These are phyloP conservation scores for Neodidymelliopsis sp. DNA, from an alignment of 2,329 filamentous ascomycete genomes.

Conservation along the genomic window DNA sequence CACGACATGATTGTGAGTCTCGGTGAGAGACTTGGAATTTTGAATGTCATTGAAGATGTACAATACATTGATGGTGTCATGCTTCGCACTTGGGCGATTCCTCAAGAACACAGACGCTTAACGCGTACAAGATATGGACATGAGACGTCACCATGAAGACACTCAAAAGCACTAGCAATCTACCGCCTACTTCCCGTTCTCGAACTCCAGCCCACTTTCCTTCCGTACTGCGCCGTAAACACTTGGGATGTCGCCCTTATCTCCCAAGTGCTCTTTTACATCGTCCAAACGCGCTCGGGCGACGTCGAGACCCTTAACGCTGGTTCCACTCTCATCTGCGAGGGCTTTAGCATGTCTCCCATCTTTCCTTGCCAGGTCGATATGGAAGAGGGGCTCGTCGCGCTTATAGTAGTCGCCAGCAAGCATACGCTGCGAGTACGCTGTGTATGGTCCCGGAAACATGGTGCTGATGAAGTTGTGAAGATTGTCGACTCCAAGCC, in stretches of 20 bases:
- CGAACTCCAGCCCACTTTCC: conserved; percentile 77
- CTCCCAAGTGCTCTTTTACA: conserved; percentile 74
- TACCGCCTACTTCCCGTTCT: conserved; percentile 50
- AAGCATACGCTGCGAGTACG: conserved; percentile 78
- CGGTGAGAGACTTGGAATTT: neutral
- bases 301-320: conserved; percentile 70
- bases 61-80: neutral
- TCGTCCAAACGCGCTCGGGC: conserved; percentile 70
- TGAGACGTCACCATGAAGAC: neutral
- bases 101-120: neutral
- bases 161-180: neutral
- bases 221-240: conserved; percentile 83
- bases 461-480: conserved; percentile 75
- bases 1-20: neutral
- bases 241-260: conserved; percentile 78
- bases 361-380: conserved; percentile 85
- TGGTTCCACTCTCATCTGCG: conserved; percentile 68
- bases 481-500: conserved; percentile 73
- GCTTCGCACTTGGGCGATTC: neutral
- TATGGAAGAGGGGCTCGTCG: conserved; percentile 81
- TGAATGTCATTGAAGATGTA: neutral
- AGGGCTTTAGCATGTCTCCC: conserved; percentile 74
- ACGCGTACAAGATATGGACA: neutral
- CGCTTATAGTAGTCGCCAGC: conserved; percentile 78
- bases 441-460: conserved; percentile 77